A percentile compares a stretch with the other conserved stretches of the same genome.
Evolutionary conservation across 2,329 filamentous ascomycete species (phyloP).

Genomic region (Hysterium pulicare): DNA sequence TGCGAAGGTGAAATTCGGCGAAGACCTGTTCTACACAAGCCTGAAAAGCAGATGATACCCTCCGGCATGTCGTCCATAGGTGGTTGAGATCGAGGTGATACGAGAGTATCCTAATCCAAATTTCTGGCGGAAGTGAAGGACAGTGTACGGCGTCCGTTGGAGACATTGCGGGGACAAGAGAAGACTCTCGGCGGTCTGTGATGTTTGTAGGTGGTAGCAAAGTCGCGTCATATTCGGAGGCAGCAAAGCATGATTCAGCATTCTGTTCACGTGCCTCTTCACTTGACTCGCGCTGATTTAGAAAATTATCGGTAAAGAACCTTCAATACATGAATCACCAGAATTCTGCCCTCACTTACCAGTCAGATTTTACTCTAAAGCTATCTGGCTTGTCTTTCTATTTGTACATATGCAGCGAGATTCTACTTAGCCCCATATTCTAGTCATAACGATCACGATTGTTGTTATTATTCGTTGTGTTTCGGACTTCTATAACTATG

Average conservation of each 20-base stretch:
- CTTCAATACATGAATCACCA: too few relatives aligned
- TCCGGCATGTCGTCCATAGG: slow-evolving; percentile 29
- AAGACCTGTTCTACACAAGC: slow-evolving; percentile 30
- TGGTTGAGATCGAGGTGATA: slow-evolving; percentile 27
- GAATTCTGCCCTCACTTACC: too few relatives aligned
- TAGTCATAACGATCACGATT: too few relatives aligned
- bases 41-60: slow-evolving; percentile 22
- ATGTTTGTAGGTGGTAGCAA: background rate
- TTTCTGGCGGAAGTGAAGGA: slow-evolving; percentile 28
- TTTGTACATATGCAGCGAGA: too few relatives aligned
- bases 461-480: too few relatives aligned
- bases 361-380: too few relatives aligned
- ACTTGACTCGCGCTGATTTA: background rate
- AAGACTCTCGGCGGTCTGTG: background rate
- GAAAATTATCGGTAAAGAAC: too few relatives aligned
- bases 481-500: too few relatives aligned
- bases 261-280: background rate
- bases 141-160: slow-evolving; percentile 23
- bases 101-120: slow-evolving; percentile 33
- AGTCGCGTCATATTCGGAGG: too few relatives aligned
- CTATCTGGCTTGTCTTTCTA: too few relatives aligned
- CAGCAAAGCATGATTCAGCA: too few relatives aligned
- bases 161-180: slow-evolving; percentile 9
- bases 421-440: too few relatives aligned
- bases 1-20: slow-evolving; percentile 18